Conservation (phyloP, 2,329 filamentous ascomycete genomes). For the Cercospora canescens region DNA sequence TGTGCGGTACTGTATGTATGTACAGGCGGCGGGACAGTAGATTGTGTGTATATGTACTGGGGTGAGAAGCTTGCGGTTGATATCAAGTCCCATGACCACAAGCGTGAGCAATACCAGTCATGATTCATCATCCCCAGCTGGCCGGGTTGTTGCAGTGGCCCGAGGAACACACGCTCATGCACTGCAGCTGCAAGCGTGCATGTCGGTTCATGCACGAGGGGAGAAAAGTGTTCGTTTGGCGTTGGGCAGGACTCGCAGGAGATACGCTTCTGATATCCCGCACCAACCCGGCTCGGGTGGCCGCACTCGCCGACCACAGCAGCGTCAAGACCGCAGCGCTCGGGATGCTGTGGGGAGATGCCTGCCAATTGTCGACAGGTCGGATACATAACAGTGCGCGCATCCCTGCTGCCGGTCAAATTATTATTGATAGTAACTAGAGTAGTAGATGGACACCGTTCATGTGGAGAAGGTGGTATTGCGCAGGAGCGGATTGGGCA, state of each 20-base stretch:
- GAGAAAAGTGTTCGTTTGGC: neutral
- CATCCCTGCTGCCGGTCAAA: neutral
- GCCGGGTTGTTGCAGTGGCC: too few relatives aligned
- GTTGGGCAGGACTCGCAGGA: neutral
- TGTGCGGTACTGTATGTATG: neutral
- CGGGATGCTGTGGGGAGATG: neutral
- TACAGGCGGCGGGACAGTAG: neutral
- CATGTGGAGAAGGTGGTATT: neutral
- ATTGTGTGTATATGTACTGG: too few relatives aligned
- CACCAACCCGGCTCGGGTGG: neutral
- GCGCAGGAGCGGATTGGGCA: constrained; percentile 7
- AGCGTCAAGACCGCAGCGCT: too few relatives aligned
- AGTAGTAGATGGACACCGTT: too few relatives aligned
- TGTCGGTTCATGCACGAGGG: neutral
- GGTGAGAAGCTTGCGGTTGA: too few relatives aligned
- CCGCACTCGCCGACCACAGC: neutral
- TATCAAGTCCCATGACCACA: too few relatives aligned
- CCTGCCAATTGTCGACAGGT: neutral
- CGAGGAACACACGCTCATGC: neutral
- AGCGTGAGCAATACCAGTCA: too few relatives aligned
- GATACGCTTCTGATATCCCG: neutral
- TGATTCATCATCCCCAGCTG: too few relatives aligned
- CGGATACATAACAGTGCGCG: neutral
- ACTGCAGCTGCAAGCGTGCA: neutral
- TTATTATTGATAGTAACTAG: too few relatives aligned